Evolutionary conservation across 768 basidiomycete genomes (phyloP).

Genomic region (Pilatotrama ljubarskyi): DNA sequence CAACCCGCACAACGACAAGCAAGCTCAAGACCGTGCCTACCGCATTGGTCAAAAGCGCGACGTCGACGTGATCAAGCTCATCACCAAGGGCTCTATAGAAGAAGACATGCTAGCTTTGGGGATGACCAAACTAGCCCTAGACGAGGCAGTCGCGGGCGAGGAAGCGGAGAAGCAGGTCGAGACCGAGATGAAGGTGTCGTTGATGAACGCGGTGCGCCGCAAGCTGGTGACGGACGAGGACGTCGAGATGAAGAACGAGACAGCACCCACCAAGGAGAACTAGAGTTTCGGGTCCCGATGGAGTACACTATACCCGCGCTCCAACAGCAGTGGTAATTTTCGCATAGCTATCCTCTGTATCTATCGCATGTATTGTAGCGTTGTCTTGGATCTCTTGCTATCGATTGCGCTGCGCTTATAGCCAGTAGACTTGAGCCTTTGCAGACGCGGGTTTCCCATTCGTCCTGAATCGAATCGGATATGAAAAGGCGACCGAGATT

Average conservation of each 20-base stretch:
- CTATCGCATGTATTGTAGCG: constrained; percentile 21
- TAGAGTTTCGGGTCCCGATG: neutral
- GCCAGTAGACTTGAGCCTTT: neutral
- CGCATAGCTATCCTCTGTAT: constrained; percentile 18
- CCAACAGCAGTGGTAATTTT: constrained; percentile 9
- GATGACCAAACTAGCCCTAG: constrained; percentile 86
- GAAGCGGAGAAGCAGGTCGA: constrained; percentile 62
- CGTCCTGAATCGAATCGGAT: too few species aligned
- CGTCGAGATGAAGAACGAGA: constrained; percentile 14
- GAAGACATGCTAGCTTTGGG: constrained; percentile 94
- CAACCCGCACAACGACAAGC: constrained; percentile 96
- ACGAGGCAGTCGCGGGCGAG: constrained; percentile 90
- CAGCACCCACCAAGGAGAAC: neutral
- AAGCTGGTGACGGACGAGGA: constrained; percentile 54
- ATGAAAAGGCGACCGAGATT: too few species aligned
- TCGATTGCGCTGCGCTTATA: constrained; percentile 13
- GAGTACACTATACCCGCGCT: constrained; percentile 15
- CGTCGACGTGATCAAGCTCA: constrained; percentile 93
- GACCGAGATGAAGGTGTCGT: constrained; percentile 77
- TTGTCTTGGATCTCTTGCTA: constrained; percentile 12
- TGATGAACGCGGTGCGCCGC: constrained; percentile 82
- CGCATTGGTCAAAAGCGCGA: constrained; percentile 94
- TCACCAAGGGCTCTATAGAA: constrained; percentile 90
- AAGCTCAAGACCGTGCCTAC: constrained; percentile 97
- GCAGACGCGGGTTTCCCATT: too few species aligned